Conservation (phyloP, 2,329 filamentous ascomycete genomes). For the Ophiocordyceps robertsii region DNA sequence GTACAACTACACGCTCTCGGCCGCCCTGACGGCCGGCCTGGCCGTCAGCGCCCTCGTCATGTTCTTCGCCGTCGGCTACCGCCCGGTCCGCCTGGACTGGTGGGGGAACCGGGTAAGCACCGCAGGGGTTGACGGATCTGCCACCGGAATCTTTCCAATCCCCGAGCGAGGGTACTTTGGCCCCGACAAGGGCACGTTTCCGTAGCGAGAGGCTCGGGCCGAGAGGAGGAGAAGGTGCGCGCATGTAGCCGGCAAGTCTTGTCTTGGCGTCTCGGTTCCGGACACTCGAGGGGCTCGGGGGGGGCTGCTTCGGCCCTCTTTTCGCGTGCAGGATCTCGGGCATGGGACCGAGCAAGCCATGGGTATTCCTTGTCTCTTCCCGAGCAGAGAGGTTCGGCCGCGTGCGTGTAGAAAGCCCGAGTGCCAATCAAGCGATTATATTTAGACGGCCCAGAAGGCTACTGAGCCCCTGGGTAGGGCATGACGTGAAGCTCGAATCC, state of each 20-base stretch:
- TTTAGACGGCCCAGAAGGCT: no score
- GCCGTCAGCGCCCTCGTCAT: slow-evolving; percentile 27
- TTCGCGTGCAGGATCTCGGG: background rate
- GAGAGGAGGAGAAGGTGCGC: no score
- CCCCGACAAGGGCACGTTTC: slow-evolving; percentile 11
- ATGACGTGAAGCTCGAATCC: no score
- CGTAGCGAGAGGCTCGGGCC: background rate
- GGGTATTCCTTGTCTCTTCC: background rate
- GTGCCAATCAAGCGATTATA: no score
- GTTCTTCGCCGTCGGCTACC: slow-evolving; percentile 25
- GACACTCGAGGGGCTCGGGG: background rate
- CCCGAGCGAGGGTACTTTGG: slow-evolving; percentile 14
- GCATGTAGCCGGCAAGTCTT: background rate
- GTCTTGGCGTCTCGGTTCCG: background rate
- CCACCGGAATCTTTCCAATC: slow-evolving; percentile 7
- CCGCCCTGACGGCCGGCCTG: slow-evolving; percentile 26
- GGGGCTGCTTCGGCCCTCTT: background rate
- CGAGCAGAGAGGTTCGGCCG: no score
- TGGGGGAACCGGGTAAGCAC: slow-evolving; percentile 25
- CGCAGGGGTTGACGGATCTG: slow-evolving; percentile 9
- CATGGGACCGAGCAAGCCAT: background rate
- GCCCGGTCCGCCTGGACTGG: slow-evolving; percentile 21
- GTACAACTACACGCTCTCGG: slow-evolving; percentile 32
- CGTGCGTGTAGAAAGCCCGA: no score
- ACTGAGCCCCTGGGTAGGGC: no score